These are phyloP conservation scores for Anisodus tanguticus DNA, from an alignment of 257 asterid genomes.

Conservation along the genomic window DNA sequence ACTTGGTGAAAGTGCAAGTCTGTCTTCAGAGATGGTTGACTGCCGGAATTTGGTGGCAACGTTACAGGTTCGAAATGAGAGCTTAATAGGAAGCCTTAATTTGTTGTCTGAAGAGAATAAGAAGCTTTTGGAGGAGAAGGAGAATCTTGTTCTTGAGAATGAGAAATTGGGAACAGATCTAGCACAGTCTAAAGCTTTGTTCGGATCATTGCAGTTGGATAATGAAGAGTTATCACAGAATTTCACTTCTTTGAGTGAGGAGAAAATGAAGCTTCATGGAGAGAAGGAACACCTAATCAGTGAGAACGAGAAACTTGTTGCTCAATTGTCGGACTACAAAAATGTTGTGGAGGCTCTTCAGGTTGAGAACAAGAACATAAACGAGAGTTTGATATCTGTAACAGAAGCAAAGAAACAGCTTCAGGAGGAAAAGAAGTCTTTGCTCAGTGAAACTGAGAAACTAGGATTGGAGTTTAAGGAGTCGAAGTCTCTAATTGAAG, in stretches of 20 bases:
- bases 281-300: constrained; percentile 53
- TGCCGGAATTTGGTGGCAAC: constrained; percentile 56
- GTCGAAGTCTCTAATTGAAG: constrained; percentile 50
- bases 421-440: constrained; percentile 53
- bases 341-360: constrained; percentile 56
- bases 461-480: constrained; percentile 55
- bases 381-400: constrained; percentile 44
- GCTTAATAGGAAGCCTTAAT: constrained; percentile 47
- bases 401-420: constrained; percentile 61
- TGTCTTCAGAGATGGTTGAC: constrained; percentile 66
- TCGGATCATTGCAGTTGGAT: constrained; percentile 56
- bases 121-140: constrained; percentile 59
- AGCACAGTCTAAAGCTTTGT: constrained; percentile 54
- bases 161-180: constrained; percentile 58
- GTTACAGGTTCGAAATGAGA: constrained; percentile 66
- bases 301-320: constrained; percentile 60
- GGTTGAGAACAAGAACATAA: constrained; percentile 53
- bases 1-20: constrained; percentile 62
- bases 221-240: constrained; percentile 41
- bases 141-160: constrained; percentile 51
- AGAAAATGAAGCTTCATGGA: constrained; percentile 53
- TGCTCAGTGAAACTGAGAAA: constrained; percentile 50
- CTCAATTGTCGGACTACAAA: constrained; percentile 54
- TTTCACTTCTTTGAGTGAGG: constrained; percentile 53
- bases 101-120: constrained; percentile 61